phyloP scores from a whole-genome alignment of 306 rosid genomes.

The Lotus japonicus region DNA sequence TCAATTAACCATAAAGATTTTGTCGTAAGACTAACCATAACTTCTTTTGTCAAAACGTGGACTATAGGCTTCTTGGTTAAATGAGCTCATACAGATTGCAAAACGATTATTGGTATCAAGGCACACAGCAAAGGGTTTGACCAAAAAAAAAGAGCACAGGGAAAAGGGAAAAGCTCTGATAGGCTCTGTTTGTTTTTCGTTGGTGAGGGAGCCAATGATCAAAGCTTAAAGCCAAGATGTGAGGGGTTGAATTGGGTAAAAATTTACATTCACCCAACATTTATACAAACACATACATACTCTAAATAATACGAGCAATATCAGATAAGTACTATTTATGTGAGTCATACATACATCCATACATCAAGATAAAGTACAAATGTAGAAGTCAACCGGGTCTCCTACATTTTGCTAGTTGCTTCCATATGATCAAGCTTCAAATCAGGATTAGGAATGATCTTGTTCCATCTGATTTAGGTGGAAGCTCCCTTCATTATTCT shows the following conservation, averaged over 20 bases:
- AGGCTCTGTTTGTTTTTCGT: too few relatives aligned
- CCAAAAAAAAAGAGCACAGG: not conserved
- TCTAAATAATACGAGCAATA: not conserved
- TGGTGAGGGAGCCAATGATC: too few relatives aligned
- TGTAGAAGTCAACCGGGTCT: slow-evolving; percentile 9
- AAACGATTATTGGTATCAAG: not conserved
- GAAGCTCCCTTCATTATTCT: slow-evolving; percentile 54
- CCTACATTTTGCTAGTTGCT: not conserved
- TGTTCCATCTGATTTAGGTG: slow-evolving; percentile 52
- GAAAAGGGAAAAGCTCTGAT: not conserved
- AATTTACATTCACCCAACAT: too few relatives aligned
- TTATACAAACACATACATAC: not conserved
- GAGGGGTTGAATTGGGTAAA: too few relatives aligned
- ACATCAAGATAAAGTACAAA: not conserved
- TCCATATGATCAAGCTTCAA: not conserved
- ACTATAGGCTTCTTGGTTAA: too few relatives aligned
- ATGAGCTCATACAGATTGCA: too few relatives aligned
- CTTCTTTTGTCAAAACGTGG: too few relatives aligned
- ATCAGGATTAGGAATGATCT: slow-evolving; percentile 33
- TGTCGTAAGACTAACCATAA: too few relatives aligned
- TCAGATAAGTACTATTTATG: slow-evolving; percentile 1
- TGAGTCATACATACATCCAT: not conserved
- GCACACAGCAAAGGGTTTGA: not conserved
- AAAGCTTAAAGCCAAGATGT: too few relatives aligned
- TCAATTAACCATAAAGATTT: too few relatives aligned